A percentile compares a stretch with the other conserved stretches of the same genome.
These are phyloP conservation scores for Alternaria alternata DNA, from an alignment of 2,329 filamentous ascomycete species.

Conservation along the genomic window DNA sequence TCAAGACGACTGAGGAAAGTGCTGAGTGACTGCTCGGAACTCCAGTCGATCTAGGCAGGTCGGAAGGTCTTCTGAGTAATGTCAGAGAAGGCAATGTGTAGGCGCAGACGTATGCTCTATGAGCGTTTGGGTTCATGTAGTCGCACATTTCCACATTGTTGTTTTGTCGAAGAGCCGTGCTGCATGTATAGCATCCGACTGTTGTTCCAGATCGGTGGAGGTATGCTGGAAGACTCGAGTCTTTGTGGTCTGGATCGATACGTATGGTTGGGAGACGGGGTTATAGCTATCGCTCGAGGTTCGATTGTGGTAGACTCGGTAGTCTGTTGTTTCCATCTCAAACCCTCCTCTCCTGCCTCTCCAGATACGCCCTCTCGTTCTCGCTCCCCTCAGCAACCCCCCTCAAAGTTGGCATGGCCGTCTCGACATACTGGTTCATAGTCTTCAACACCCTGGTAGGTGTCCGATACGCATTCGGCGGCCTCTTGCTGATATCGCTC, in stretches of 20 bases:
- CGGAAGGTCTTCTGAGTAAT: background rate
- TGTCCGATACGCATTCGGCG: slow-evolving; percentile 44
- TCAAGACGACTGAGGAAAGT: background rate
- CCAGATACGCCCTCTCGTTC: background rate
- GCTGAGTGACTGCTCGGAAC: background rate
- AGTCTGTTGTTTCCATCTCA: background rate
- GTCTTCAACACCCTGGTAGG: slow-evolving; percentile 39
- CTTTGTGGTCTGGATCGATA: too few relatives aligned
- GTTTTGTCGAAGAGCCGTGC: too few relatives aligned
- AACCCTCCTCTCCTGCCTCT: background rate
- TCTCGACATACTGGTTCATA: slow-evolving; percentile 33
- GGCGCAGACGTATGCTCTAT: too few relatives aligned
- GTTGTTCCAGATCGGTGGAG: too few relatives aligned
- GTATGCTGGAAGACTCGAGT: too few relatives aligned
- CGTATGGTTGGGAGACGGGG: background rate
- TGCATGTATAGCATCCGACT: too few relatives aligned
- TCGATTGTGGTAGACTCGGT: background rate
- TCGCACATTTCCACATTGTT: too few relatives aligned
- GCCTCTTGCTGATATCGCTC: slow-evolving; percentile 51
- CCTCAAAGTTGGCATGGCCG: slow-evolving; percentile 43
- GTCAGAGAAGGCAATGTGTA: too few relatives aligned
- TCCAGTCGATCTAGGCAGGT: background rate
- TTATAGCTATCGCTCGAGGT: background rate
- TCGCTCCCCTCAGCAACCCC: slow-evolving; percentile 39
- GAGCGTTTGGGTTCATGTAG: too few relatives aligned